Conservation (phyloP, 257 asterid genomes). For the Scutellaria barbata region DNA sequence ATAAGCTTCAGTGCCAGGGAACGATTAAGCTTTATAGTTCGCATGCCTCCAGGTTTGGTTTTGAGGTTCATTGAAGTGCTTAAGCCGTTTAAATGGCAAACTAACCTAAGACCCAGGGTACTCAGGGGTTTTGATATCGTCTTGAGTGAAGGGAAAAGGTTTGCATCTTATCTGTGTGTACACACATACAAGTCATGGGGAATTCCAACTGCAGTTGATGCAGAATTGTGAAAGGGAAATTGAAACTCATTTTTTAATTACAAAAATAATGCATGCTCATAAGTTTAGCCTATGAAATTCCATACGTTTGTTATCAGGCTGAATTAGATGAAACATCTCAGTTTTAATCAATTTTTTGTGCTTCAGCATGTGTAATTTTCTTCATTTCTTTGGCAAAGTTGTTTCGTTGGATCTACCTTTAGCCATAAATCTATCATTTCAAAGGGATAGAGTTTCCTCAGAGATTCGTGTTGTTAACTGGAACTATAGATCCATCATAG, state of each 20-base stretch:
- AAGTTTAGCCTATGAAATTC: not conserved
- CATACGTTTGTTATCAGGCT: not conserved
- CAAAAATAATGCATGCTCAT: not conserved
- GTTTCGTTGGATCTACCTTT: not conserved
- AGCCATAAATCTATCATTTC: not conserved
- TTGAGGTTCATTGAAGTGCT: not conserved
- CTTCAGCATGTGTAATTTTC: constrained; percentile 10
- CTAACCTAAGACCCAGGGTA: not conserved
- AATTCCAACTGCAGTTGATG: constrained; percentile 16
- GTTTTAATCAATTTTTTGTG: not conserved
- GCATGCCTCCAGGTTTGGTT: too few relatives aligned
- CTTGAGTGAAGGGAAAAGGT: not conserved
- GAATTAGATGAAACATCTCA: not conserved
- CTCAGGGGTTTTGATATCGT: not conserved
- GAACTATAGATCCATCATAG: not conserved
- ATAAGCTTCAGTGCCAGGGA: not conserved
- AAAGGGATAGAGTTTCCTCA: constrained; percentile 1
- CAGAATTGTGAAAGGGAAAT: not conserved
- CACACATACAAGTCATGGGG: not conserved
- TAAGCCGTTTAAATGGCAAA: constrained; percentile 1
- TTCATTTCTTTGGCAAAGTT: not conserved
- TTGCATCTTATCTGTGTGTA: too few relatives aligned
- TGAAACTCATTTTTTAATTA: not conserved
- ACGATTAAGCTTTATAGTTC: too few relatives aligned
- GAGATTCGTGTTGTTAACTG: not conserved